A percentile compares a stretch with the other conserved stretches of the same genome.
phyloP scores from a whole-genome alignment of 2,329 filamentous ascomycete genomes.

The Geosmithia putterillii region DNA sequence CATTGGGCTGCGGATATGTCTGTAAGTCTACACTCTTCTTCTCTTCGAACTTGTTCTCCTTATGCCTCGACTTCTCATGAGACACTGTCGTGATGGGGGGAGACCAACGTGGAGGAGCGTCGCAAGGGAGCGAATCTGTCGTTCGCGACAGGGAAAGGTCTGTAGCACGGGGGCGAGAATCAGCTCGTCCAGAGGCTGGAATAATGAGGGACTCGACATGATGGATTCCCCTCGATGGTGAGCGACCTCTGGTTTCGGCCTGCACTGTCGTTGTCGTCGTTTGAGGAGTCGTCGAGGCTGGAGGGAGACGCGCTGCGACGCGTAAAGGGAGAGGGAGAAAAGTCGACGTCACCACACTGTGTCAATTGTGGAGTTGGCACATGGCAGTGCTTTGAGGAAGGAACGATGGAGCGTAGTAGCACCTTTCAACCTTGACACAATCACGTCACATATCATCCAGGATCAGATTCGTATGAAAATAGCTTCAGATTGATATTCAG shows the following conservation, averaged over 20 bases:
- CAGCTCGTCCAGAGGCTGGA: slow-evolving; percentile 39
- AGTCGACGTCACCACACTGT: background rate
- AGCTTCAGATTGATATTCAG: no score
- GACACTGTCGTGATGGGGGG: background rate
- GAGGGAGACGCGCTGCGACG: background rate
- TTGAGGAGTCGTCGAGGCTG: background rate
- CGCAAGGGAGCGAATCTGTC: slow-evolving; percentile 45
- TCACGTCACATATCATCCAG: no score
- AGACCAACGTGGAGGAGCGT: slow-evolving; percentile 37
- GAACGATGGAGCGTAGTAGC: no score
- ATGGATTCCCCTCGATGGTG: background rate
- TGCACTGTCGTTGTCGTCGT: background rate
- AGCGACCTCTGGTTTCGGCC: no score
- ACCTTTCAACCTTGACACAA: no score
- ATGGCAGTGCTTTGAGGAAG: background rate
- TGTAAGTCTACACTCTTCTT: slow-evolving; percentile 2
- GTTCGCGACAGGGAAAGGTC: slow-evolving; percentile 43
- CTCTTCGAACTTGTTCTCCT: background rate
- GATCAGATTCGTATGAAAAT: no score
- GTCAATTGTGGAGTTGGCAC: no score
- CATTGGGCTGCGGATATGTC: slow-evolving; percentile 36
- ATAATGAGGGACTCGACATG: slow-evolving; percentile 22
- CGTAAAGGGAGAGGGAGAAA: background rate
- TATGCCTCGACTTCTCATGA: background rate
- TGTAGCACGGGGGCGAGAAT: slow-evolving; percentile 30